These are phyloP conservation scores for Neurospora africana DNA, from an alignment of 495 filamentous ascomycete genomes.

Conservation along the genomic window DNA sequence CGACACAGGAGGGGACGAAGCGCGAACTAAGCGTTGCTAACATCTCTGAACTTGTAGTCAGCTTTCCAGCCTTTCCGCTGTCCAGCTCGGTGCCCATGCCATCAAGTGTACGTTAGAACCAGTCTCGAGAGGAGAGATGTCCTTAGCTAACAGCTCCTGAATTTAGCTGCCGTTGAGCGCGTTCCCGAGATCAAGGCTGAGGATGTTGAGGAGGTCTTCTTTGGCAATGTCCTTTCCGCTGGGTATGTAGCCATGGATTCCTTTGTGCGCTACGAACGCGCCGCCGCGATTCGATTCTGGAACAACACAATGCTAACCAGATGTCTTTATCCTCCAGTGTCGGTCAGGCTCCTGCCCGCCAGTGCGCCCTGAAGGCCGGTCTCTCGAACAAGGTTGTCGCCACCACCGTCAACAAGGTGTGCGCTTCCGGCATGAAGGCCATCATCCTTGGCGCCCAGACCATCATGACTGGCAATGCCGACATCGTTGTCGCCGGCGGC, in stretches of 20 bases:
- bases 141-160: constrained; percentile 8
- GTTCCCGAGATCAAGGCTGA: constrained; percentile 74
- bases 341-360: constrained; percentile 91
- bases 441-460: constrained; percentile 92
- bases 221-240: constrained; percentile 94
- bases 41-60: constrained; percentile 41
- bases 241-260: constrained; percentile 55
- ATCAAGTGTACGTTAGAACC: constrained; percentile 61
- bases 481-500: constrained; percentile 83
- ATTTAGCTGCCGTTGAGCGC: constrained; percentile 68
- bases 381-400: constrained; percentile 66
- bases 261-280: neutral
- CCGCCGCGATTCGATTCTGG: neutral
- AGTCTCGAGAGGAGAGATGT: neutral
- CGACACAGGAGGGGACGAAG: neutral
- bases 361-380: constrained; percentile 82
- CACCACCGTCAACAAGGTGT: constrained; percentile 98
- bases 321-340: constrained; percentile 46
- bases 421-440: constrained; percentile 86
- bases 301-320: neutral
- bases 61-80: constrained; percentile 74
- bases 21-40: constrained; percentile 11
- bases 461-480: constrained; percentile 88
- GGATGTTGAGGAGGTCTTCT: constrained; percentile 93
- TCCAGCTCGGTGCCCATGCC: constrained; percentile 78